phyloP scores from a whole-genome alignment of 331 rosid species.

The Pyracantha coccinea region DNA sequence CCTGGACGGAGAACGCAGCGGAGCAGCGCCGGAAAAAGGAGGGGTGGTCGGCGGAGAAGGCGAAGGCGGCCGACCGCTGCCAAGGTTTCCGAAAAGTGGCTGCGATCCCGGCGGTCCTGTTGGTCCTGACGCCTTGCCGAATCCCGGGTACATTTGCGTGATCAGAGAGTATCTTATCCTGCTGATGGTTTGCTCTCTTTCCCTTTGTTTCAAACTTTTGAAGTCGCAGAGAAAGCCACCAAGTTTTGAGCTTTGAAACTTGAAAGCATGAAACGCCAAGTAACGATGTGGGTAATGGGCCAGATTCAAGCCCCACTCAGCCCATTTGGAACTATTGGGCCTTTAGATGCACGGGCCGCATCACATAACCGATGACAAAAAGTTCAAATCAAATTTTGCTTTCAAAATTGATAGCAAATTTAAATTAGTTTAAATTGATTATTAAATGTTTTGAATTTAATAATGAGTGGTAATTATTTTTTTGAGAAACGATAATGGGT shows the following conservation, averaged over 20 bases:
- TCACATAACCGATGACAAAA: not conserved
- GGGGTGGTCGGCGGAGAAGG: slow-evolving; percentile 22
- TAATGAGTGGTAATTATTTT: too few species aligned
- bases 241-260: too few species aligned
- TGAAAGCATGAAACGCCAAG: not conserved
- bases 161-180: not conserved
- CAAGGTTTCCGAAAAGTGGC: slow-evolving; percentile 34
- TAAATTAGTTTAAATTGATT: too few species aligned
- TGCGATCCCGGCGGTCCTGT: slow-evolving; percentile 19
- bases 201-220: not conserved
- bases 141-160: slow-evolving; percentile 34
- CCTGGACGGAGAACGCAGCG: slow-evolving; percentile 38
- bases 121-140: slow-evolving; percentile 63
- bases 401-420: not conserved
- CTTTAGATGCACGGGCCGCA: not conserved
- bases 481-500: too few species aligned
- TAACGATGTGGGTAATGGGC: not conserved
- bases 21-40: slow-evolving; percentile 15
- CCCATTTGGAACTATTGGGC: not conserved
- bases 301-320: not conserved
- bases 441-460: too few species aligned
- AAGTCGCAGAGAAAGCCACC: not conserved
- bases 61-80: slow-evolving; percentile 20
- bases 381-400: too few species aligned
- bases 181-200: not conserved